Base-by-base conservation (phyloP, 2,329 filamentous ascomycete genomes). In the Aspergillus costaricaensis region DNA sequence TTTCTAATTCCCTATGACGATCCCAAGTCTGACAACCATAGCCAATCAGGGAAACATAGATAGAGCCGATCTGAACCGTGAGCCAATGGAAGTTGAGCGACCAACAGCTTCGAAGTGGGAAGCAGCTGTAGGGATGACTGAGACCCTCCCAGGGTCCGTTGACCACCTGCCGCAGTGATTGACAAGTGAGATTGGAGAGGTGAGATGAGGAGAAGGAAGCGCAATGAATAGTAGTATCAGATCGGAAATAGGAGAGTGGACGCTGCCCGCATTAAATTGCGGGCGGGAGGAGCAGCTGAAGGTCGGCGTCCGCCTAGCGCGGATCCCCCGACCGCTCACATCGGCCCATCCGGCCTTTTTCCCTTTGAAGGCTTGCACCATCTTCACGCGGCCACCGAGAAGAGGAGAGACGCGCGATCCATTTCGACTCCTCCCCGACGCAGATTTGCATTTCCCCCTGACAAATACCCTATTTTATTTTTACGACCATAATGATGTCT, bases 401-500 rank as follows among this genome's bases (percentile, higher is more conserved):
- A 10, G 41, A 44, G 17, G 30, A 32, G 32, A n/a, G 12, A 36
- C 32, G 32, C 41, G 41, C 41, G 41, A 44, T 44, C 41, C 17
- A 21, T 5, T 27, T 48, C 5, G 44, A 25, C 23, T n/a, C 44
- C 32, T 36, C 25, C 44, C 47, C 47, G 47, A 44, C 41, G 41
- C 21, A 14, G n/a, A 21, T 21, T 44, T 36, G 41, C 19, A 44
- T 44, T 44, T 44, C 17, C n/a, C n/a, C 10, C 19, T n/a, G 19
- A 47, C 51, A 55, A 47, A 32, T 36, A 41, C 27, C n/a, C 1
- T 12, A 9, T 14, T 30, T 32, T 27, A 30, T 27, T 19, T 30
- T 44, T 55, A 39, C 17, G 50, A 32, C 44, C 58, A 68, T 76
- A 51, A 86, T 86, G 85, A 73, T 80, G 56, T 78, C 74, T 3